These are phyloP conservation scores for Wickerhamiella galacta DNA, from an alignment of 805 yeast species.

Conservation along the genomic window DNA sequence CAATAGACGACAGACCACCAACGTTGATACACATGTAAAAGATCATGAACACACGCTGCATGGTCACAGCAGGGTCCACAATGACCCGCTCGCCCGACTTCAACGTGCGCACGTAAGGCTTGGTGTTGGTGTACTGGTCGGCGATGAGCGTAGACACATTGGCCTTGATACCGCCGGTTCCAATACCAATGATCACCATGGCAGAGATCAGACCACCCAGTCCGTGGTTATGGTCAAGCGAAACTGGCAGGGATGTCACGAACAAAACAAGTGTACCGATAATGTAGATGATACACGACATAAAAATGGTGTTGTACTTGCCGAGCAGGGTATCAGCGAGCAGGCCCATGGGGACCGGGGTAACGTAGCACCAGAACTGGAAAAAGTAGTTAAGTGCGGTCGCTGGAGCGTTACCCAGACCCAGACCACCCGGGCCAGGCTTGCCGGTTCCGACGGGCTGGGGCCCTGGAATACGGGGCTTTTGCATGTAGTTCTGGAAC, in stretches of 20 bases:
- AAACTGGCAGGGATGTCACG: conserved; percentile 50
- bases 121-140: conserved; percentile 48
- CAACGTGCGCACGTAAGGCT: conserved; percentile 40
- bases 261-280: conserved; percentile 48
- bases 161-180: conserved; percentile 69
- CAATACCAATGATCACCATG: conserved; percentile 48
- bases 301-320: conserved; percentile 48
- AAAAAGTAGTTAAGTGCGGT: conserved; percentile 58
- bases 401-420: conserved; percentile 44
- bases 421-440: conserved; percentile 33
- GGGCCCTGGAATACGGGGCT: conserved; percentile 20
- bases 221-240: conserved; percentile 25
- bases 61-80: conserved; percentile 50
- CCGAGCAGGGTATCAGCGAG: conserved; percentile 63
- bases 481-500: conserved; percentile 64
- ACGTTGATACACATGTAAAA: conserved; percentile 64
- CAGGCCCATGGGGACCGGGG: conserved; percentile 65
- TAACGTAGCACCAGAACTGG: conserved; percentile 69
- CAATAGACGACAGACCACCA: conserved; percentile 60
- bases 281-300: conserved; percentile 42
- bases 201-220: conserved; percentile 46
- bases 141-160: conserved; percentile 63
- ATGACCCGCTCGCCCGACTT: conserved; percentile 52
- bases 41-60: conserved; percentile 58
- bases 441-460: conserved; percentile 24